Base-by-base conservation (phyloP, 2,329 filamentous ascomycete species). In the Fusarium acutatum region DNA sequence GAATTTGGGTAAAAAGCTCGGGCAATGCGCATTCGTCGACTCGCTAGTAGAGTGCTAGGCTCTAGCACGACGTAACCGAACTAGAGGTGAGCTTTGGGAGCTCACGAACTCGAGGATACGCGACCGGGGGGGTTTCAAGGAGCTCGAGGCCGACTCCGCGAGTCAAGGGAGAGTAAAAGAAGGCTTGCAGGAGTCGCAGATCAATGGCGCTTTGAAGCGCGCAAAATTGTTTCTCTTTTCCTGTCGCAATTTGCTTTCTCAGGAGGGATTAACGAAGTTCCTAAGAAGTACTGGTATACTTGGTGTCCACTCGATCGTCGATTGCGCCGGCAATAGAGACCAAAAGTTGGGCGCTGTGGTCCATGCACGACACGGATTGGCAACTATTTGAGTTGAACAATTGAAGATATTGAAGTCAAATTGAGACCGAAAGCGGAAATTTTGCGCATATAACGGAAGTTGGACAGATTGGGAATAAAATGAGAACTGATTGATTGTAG, bases 351-450 rank as follows among this genome's bases (percentile, higher is more conserved):
- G 60, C 32, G 62, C 38, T 47, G 30, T 64, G 67, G 71, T 60
- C 71, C 57, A 72, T 73, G 71, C 71, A 65, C 71, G 40, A 24
- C 49, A 35, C 38, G 30, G 57, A 58, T 53, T 71, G 54, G 49
- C 40, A 69, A 44, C 49, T 66, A 70, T 61, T 46, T 46, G 58
- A 67, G 56, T 35, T 38, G 57, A 41, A 24, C n/a, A 47, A 47
- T 57, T 52, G 59, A 66, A 24, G 41, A 72, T 49, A 54, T 18
- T 41, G n/a, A 57, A 72, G 52, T 37, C 35, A 41, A 41, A 56
- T 34, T 20, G 37, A n/a, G 26, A 56, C 26, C 46, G 46, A 35
- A 37, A 40, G 41, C 41, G 53, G 66, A 70, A 60, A 28, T 44
- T 32, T 34, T 52, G 50, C n/a, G 65, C 67, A 30, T 32, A 28